A percentile compares a stretch with the other conserved stretches of the same genome.
phyloP scores from a whole-genome alignment of 192 early-diverging fungal species.

The Geranomyces michiganensis region DNA sequence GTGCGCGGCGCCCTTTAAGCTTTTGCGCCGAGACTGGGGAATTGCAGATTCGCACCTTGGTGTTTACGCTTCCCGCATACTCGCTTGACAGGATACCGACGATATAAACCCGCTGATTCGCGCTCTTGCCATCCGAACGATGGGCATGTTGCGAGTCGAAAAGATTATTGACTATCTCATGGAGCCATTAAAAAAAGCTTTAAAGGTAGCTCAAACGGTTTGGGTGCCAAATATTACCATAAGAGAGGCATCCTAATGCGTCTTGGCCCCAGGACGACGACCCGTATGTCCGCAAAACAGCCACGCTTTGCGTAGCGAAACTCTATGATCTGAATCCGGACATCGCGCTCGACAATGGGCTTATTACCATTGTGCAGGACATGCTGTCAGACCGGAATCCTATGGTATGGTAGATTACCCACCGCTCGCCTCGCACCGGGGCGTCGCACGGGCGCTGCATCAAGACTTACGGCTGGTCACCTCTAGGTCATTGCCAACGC shows the following conservation, averaged over 20 bases:
- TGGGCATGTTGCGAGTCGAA: slow-evolving; percentile 96
- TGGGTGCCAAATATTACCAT: not conserved
- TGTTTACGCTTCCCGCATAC: slow-evolving; percentile 8
- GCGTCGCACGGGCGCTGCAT: too few species aligned
- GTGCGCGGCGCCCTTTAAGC: slow-evolving; percentile 38
- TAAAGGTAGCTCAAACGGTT: slow-evolving; percentile 52
- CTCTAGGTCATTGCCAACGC: slow-evolving; percentile 87
- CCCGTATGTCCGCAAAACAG: slow-evolving; percentile 98
- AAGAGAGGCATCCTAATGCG: not conserved
- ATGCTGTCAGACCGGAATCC: slow-evolving; percentile 93
- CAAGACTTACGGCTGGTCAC: too few species aligned
- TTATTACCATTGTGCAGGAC: slow-evolving; percentile 81
- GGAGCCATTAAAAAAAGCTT: slow-evolving; percentile 88
- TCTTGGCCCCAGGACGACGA: slow-evolving; percentile 72
- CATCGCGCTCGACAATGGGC: slow-evolving; percentile 90
- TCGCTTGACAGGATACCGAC: slow-evolving; percentile 81
- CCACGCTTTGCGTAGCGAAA: slow-evolving; percentile 94
- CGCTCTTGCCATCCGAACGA: slow-evolving; percentile 94
- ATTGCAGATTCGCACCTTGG: slow-evolving; percentile 5
- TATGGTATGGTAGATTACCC: slow-evolving; percentile 71
- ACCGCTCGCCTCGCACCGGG: too few species aligned
- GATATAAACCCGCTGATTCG: slow-evolving; percentile 93
- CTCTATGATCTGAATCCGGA: slow-evolving; percentile 88
- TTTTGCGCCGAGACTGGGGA: too few species aligned
- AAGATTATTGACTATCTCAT: slow-evolving; percentile 92